Conservation (phyloP, 768 basidiomycete genomes). For the Lyophyllum atratum region DNA sequence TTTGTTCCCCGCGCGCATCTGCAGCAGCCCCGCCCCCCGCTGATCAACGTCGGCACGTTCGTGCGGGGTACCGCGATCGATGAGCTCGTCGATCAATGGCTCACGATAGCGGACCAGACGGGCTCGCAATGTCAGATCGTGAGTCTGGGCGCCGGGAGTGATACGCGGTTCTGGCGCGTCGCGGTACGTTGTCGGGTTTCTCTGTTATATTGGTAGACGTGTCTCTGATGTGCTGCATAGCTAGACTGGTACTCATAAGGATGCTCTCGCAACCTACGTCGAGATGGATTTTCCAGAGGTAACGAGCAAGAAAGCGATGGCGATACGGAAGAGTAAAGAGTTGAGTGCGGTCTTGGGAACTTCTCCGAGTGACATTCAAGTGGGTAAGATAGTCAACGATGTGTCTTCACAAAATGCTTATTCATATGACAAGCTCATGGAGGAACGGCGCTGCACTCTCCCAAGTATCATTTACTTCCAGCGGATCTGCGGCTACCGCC, state of each 20-base stretch:
- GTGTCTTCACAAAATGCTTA: neutral
- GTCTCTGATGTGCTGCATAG: conserved; percentile 20
- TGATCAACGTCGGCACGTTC: conserved; percentile 96
- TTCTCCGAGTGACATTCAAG: conserved; percentile 36
- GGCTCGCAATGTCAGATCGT: conserved; percentile 77
- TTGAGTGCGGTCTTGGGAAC: conserved; percentile 52
- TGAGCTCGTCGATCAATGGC: conserved; percentile 66
- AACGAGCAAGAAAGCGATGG: conserved; percentile 81
- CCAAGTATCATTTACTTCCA: conserved; percentile 71
- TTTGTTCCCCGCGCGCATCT: conserved; percentile 72
- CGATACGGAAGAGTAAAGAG: conserved; percentile 68
- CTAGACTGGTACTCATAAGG: conserved; percentile 59
- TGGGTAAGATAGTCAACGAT: conserved; percentile 35
- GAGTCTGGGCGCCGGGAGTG: conserved; percentile 94
- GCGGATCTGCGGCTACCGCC: conserved; percentile 73
- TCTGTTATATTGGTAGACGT: neutral
- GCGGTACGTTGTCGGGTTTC: conserved; percentile 52
- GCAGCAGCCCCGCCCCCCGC: conserved; percentile 67
- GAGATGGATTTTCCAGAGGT: conserved; percentile 92
- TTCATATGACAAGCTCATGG: conserved; percentile 49
- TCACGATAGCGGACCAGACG: conserved; percentile 43
- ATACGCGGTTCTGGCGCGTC: conserved; percentile 93
- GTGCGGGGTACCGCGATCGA: conserved; percentile 84
- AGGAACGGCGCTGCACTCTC: conserved; percentile 57
- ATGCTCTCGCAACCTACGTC: conserved; percentile 61